Base-by-base conservation (phyloP, 495 filamentous ascomycete species). In the Filosporella fistucella region DNA sequence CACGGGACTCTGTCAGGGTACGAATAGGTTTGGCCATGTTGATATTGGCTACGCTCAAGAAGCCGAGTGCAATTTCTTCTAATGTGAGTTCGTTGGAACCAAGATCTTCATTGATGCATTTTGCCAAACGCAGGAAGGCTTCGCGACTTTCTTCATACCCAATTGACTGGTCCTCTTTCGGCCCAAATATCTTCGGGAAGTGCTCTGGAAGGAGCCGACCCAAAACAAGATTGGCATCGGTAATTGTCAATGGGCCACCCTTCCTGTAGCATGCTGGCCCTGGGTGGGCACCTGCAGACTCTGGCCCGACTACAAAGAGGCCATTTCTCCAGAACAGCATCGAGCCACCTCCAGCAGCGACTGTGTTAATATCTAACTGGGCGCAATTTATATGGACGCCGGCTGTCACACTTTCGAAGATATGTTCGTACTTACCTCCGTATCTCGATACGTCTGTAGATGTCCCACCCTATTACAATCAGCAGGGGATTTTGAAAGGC, bases 21-120 rank as follows among this genome's bases (percentile, higher is more conserved):
- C 75, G 69, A 37, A 78, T 76, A 4, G 75, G 75, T 3, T 74
- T 63, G 16, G 67, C 64, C 75, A 77, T 78, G 6, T 70, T 65
- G 51, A 75, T 74, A 49, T 78, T 72, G 3, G 75, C 75, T 0
- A 78, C 72, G 32, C 73, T 67, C 10, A 78, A 52, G 49, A 95
- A n/a, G n/a, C n/a, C n/a, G n/a, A n/a, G n/a, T n/a, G n/a, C n/a
- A n/a, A n/a, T n/a, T n/a, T n/a, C n/a, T 95, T 0, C 85, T 85
- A 54, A n/a, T n/a, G n/a, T n/a, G 0, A 69, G 63, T 25, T 69
- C 55, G 42, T 67, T 64, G 8, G 55, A 48, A 12, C 54, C 93
- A 9, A 95, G 84, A 57, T 96, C 90, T 54, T 97, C n/a, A n/a
- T n/a, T n/a, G n/a, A n/a, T n/a, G n/a, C n/a, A n/a, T n/a, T n/a